Base-by-base conservation (phyloP, 2,329 filamentous ascomycete genomes). In the Ampelomyces quisqualis region DNA sequence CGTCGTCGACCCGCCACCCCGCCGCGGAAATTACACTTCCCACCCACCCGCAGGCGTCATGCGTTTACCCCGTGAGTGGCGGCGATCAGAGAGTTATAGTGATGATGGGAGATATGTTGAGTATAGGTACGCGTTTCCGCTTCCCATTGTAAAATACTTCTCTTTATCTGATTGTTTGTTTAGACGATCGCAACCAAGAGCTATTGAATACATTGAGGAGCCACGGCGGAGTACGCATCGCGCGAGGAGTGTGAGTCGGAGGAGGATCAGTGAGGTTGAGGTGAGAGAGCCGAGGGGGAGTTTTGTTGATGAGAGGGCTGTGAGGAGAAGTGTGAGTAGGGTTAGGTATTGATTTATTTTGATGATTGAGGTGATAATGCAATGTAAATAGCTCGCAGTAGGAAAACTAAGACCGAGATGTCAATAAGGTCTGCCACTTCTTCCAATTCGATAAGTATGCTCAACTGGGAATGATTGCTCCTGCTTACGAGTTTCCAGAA, bases 11-110 rank as follows among this genome's bases (percentile, higher is more conserved):
- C 63, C 63, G 0, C 63, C 63, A 1, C 60, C 57, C 1, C 53
- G 64, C 33, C 47, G 49, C 14, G 63, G 61, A 23, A 59, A 58
- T 42, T 65, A 51, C 45, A 64, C 60, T 1, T 58, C 64, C 3
- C 63, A 68, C 33, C 53, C 60, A 1, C 62, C 60, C 7, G 62
- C 61, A 1, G 62, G 62, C 44, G 55, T 59, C 2, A 62, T 64
- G 43, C 59, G 62, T 7, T 41, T 68, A 5, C 63, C 64, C 21
- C 57, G 61, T 19, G 59, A 58, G 32, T 66, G 62, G 51, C 56
- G 57, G 6, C 52, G 60, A 8, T 51, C 47, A 3, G 50, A 42
- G 14, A 51, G 40, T 19, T 42, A 48, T 28, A 56, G 52, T 31
- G 55, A 60, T 11, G 49, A 53, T 14, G 53, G 41, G 2, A 30